Conservation (phyloP, 2,329 filamentous ascomycete genomes). For the Microdochium trichocladiopsis region DNA sequence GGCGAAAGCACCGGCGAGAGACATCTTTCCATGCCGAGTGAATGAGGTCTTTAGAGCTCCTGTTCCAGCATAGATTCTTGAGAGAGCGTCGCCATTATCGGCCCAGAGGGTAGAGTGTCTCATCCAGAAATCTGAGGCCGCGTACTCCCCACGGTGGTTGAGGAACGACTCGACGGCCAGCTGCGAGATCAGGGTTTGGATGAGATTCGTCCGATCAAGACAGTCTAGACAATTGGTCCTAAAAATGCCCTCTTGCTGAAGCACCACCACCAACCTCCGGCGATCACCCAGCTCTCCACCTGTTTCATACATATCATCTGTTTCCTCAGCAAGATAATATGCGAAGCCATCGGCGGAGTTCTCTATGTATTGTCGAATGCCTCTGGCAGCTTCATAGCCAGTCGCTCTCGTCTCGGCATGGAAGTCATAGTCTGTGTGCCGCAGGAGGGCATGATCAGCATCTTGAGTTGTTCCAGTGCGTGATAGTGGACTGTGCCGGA, state of each 20-base stretch:
- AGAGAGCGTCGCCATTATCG: constrained; percentile 90
- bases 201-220: constrained; percentile 88
- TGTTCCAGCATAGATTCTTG: constrained; percentile 93
- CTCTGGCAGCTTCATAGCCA: constrained; percentile 85
- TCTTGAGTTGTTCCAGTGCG: constrained; percentile 45
- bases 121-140: constrained; percentile 80
- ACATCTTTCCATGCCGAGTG: constrained; percentile 93
- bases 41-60: constrained; percentile 94
- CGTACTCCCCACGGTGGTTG: constrained; percentile 59
- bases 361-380: constrained; percentile 73
- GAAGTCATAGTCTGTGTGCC: constrained; percentile 88
- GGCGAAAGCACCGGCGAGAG: constrained; percentile 84
- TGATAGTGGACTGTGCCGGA: constrained; percentile 67
- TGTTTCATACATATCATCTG: constrained; percentile 42
- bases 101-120: constrained; percentile 92
- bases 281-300: constrained; percentile 25
- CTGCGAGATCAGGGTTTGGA: constrained; percentile 91
- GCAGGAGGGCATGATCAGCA: constrained; percentile 66
- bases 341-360: constrained; percentile 79
- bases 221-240: constrained; percentile 95
- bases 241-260: constrained; percentile 94
- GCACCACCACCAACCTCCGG: constrained; percentile 54
- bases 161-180: constrained; percentile 88
- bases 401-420: constrained; percentile 86
- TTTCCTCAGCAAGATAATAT: constrained; percentile 80